Percentiles rank a stretch among this genome's conserved stretches.
Evolutionary conservation across 768 basidiomycete genomes (phyloP).

Genomic region (Rhodotorula babjevae): DNA sequence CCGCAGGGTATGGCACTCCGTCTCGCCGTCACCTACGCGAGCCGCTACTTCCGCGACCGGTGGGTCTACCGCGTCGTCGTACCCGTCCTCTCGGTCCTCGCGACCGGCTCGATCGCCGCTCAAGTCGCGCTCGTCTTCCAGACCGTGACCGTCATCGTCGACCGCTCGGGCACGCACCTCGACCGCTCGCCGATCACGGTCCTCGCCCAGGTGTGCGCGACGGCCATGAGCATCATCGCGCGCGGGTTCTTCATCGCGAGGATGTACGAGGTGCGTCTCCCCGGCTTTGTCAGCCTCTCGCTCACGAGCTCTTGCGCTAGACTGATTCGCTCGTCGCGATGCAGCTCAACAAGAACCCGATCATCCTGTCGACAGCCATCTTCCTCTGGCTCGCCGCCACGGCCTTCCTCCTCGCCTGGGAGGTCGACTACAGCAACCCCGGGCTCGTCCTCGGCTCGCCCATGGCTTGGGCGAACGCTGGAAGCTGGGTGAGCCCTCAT

Average conservation of each 20-base stretch:
- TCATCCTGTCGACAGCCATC: neutral
- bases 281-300: too few species aligned
- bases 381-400: neutral
- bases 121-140: neutral
- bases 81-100: neutral
- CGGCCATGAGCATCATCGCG: neutral
- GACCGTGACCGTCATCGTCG: neutral
- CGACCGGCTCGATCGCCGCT: neutral
- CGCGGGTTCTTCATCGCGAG: neutral
- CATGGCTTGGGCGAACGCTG: neutral
- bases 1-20: slow-evolving; percentile 1
- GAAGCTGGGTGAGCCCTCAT: neutral
- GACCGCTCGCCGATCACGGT: neutral
- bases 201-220: neutral
- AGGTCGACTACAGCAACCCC: neutral
- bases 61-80: neutral
- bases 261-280: slow-evolving; percentile 2
- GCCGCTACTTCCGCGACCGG: neutral
- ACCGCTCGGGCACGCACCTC: neutral
- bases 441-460: neutral
- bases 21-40: neutral
- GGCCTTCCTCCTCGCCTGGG: neutral
- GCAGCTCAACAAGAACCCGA: neutral
- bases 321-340: neutral
- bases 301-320: too few species aligned